These are phyloP conservation scores for Toxoplasma gondii DNA, from an alignment of 169 alveolate species.

Conservation along the genomic window DNA sequence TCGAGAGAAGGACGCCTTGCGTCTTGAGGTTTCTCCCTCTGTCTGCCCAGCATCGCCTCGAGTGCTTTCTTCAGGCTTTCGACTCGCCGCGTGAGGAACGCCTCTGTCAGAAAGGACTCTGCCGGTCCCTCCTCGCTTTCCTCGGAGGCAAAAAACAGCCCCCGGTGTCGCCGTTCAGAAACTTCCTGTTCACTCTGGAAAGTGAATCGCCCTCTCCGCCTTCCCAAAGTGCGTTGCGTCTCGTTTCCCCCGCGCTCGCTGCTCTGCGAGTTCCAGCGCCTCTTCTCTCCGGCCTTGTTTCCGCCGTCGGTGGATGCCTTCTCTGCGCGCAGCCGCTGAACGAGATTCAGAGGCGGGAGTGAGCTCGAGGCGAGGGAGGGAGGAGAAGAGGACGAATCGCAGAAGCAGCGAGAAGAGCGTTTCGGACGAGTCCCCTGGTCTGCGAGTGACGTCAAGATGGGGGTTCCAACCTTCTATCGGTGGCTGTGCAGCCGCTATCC, in stretches of 20 bases:
- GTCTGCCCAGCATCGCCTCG: background rate
- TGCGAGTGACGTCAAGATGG: constrained; percentile 90
- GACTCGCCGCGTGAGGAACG: background rate
- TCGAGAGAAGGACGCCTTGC: too few species aligned
- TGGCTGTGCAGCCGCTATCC: constrained; percentile 88
- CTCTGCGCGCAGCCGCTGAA: background rate
- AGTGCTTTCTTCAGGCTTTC: background rate
- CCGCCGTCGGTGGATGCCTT: background rate
- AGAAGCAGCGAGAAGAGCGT: background rate
- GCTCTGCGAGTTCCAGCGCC: background rate
- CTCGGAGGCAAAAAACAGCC: background rate
- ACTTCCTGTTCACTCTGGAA: background rate
- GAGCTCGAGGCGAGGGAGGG: too few species aligned
- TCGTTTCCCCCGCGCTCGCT: background rate
- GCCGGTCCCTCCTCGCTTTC: background rate
- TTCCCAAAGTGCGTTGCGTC: background rate
- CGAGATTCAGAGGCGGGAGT: too few species aligned
- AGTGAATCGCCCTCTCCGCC: background rate
- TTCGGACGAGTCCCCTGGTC: background rate
- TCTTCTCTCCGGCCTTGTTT: background rate
- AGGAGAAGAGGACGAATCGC: background rate
- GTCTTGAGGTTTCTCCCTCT: background rate
- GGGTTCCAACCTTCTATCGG: constrained; percentile 95
- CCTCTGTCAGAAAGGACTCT: background rate
- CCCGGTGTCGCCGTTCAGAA: background rate